A percentile compares a stretch with the other conserved stretches of the same genome.
Evolutionary conservation across 768 basidiomycete genomes (phyloP).

Genomic region (Boletus rubroflammeus): DNA sequence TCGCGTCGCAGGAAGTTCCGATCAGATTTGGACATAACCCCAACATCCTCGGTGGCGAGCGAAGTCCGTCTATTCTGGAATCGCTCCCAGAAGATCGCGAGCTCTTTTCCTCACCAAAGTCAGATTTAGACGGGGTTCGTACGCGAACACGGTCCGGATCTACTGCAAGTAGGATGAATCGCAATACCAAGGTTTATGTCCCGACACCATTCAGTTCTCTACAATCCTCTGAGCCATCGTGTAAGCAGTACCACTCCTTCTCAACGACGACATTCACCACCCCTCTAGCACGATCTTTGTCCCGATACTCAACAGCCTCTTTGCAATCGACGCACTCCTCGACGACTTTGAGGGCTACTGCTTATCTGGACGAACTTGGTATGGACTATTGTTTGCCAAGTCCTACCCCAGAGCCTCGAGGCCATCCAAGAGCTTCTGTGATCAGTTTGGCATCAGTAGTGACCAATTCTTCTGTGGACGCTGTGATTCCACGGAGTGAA

Average conservation of each 20-base stretch:
- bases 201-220: slow-evolving; percentile 5
- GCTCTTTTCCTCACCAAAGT: slow-evolving; percentile 24
- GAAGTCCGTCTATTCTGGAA: slow-evolving; percentile 32
- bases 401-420: slow-evolving; percentile 17
- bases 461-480: slow-evolving; percentile 57
- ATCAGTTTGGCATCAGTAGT: slow-evolving; percentile 55
- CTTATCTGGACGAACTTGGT: slow-evolving; percentile 31
- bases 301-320: slow-evolving; percentile 24
- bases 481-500: slow-evolving; percentile 44
- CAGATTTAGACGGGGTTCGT: slow-evolving; percentile 2
- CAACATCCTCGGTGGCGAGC: slow-evolving; percentile 13
- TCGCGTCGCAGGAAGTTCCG: slow-evolving; percentile 23
- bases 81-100: slow-evolving; percentile 53
- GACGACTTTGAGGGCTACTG: slow-evolving; percentile 14
- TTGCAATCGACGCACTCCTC: slow-evolving; percentile 34
- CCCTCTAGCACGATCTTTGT: slow-evolving; percentile 15
- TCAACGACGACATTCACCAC: not conserved
- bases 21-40: slow-evolving; percentile 31
- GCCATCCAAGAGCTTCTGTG: slow-evolving; percentile 38
- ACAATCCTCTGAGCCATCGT: slow-evolving; percentile 4
- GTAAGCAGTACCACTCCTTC: slow-evolving; percentile 9
- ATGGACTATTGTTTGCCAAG: slow-evolving; percentile 28
- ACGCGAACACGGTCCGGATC: slow-evolving; percentile 20
- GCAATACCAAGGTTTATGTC: slow-evolving; percentile 20
- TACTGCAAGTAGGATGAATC: slow-evolving; percentile 11